These are phyloP conservation scores for Ganoderma lingzhi DNA, from an alignment of 1,284 basidiomycete genomes.

Conservation along the genomic window DNA sequence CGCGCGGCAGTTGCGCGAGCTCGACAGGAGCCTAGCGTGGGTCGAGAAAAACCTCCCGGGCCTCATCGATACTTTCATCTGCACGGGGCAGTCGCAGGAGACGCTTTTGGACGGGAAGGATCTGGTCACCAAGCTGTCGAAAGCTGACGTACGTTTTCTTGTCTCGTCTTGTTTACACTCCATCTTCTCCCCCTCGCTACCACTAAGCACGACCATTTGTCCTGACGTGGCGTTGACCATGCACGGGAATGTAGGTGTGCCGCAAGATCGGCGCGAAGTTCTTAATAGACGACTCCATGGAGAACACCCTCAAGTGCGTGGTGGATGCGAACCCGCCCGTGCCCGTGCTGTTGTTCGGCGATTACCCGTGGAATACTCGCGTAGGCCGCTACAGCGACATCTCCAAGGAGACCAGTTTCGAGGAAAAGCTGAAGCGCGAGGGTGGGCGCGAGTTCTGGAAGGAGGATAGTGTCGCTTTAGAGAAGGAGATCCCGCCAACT, in stretches of 20 bases:
- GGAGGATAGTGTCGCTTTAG: slow-evolving; percentile 50
- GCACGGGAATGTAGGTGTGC: slow-evolving; percentile 57
- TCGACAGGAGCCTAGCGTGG: slow-evolving; percentile 74
- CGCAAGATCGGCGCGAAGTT: slow-evolving; percentile 66
- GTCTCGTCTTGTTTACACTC: neutral
- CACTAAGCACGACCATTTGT: too few species aligned
- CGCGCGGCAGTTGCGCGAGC: slow-evolving; percentile 66
- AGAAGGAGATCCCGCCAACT: slow-evolving; percentile 49
- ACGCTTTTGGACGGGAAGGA: slow-evolving; percentile 55
- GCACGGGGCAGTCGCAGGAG: slow-evolving; percentile 78
- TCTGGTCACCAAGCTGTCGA: slow-evolving; percentile 67
- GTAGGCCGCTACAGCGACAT: slow-evolving; percentile 53
- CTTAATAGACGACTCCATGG: slow-evolving; percentile 81
- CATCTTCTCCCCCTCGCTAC: too few species aligned
- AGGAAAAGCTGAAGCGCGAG: slow-evolving; percentile 57
- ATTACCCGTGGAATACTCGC: slow-evolving; percentile 78
- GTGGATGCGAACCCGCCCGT: slow-evolving; percentile 46
- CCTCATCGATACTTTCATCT: slow-evolving; percentile 74
- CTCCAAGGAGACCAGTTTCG: slow-evolving; percentile 65
- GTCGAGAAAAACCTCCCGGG: slow-evolving; percentile 71
- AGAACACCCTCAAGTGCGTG: slow-evolving; percentile 74
- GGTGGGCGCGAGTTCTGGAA: slow-evolving; percentile 64
- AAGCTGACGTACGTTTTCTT: slow-evolving; percentile 63
- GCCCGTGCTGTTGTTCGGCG: slow-evolving; percentile 79
- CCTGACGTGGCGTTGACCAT: neutral